Evolutionary conservation across 148 eudicot genomes (phyloP).

Genomic region (Vaccinium darrowii): DNA sequence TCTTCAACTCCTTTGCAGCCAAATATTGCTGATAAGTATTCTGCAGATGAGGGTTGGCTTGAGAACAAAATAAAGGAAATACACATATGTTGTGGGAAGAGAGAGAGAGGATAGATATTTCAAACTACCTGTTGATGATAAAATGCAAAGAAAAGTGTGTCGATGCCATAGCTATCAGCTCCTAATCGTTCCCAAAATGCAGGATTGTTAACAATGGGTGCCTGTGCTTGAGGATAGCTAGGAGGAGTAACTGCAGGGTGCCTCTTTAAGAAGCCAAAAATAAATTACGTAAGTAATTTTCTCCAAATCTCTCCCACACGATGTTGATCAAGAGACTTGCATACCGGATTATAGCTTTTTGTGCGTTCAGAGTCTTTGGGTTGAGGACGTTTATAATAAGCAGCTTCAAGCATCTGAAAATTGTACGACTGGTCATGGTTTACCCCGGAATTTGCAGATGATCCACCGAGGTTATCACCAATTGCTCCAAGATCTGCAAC

Average conservation of each 20-base stretch:
- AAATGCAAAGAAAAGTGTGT: slow-evolving; percentile 84
- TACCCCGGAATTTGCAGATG: slow-evolving; percentile 55
- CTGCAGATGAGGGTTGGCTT: slow-evolving; percentile 39
- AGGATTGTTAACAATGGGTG: slow-evolving; percentile 92
- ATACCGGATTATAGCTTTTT: slow-evolving; percentile 83
- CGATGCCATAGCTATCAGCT: slow-evolving; percentile 70
- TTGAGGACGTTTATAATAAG: slow-evolving; percentile 79
- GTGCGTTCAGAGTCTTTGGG: slow-evolving; percentile 95
- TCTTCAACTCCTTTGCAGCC: slow-evolving; percentile 96
- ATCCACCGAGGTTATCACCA: slow-evolving; percentile 77
- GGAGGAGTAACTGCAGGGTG: slow-evolving; percentile 82
- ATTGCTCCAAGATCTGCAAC: slow-evolving; percentile 88
- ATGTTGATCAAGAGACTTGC: slow-evolving; percentile 21
- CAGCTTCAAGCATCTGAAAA: slow-evolving; percentile 92
- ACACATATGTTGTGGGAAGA: neutral
- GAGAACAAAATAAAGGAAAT: slow-evolving; percentile 13
- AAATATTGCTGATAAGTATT: slow-evolving; percentile 96
- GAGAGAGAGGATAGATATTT: neutral
- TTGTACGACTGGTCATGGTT: slow-evolving; percentile 68
- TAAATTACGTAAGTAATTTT: slow-evolving; percentile 4
- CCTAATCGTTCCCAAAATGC: slow-evolving; percentile 96
- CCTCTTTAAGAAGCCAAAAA: slow-evolving; percentile 46
- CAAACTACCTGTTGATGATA: slow-evolving; percentile 77
- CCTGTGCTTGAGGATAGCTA: slow-evolving; percentile 97
- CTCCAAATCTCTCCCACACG: slow-evolving; percentile 13